Base-by-base conservation (phyloP, 768 basidiomycete genomes). In the Harrya chromipes region DNA sequence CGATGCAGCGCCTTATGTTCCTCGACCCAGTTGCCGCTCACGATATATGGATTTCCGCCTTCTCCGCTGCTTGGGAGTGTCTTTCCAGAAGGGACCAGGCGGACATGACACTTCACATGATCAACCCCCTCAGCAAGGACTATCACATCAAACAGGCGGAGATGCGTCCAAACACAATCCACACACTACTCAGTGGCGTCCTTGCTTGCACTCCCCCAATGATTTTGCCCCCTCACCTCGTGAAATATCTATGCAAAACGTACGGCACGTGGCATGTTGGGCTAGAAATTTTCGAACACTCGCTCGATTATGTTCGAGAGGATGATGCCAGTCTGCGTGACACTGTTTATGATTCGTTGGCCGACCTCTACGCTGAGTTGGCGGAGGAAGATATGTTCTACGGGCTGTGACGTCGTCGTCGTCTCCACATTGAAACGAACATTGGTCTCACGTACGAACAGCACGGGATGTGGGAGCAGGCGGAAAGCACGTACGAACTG, bases 351-450 rank as follows among this genome's bases (percentile, higher is more conserved):
- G 94, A 97, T 65, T 90, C 97, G 1, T 76, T 99, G 26, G 88
- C 92, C 14, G 97, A 98, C 62, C 76, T 97, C 6, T 99, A 97
- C 58, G 92, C 95, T 1, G 97, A 99, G 63, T 71, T 99, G 38
- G 85, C 84, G 3, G 97, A 99, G 71, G 95, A 97, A 54, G 97
- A 99, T 65, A 80, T 97, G 70, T 97, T 97, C 66, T 94, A 99
- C 63, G 97, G 97, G 0, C 72, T 97, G 16, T 98, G 95, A 90
- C 81, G 97, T 26, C 82, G 88, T 40, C 89, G 97, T 10, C 86
- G 84, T 40, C 77, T 92, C n/a, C 89, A 91, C 57, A 68, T 78
- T 4, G 97, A 99, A 59, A 97, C 94, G 16, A 97, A 95, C 54
- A 77, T 83, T 12, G 90, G 84, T 3, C 74, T 94, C 20, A 83